These are phyloP conservation scores for Monosporozyma yasuniensis DNA, from an alignment of 805 yeast species.

Conservation along the genomic window DNA sequence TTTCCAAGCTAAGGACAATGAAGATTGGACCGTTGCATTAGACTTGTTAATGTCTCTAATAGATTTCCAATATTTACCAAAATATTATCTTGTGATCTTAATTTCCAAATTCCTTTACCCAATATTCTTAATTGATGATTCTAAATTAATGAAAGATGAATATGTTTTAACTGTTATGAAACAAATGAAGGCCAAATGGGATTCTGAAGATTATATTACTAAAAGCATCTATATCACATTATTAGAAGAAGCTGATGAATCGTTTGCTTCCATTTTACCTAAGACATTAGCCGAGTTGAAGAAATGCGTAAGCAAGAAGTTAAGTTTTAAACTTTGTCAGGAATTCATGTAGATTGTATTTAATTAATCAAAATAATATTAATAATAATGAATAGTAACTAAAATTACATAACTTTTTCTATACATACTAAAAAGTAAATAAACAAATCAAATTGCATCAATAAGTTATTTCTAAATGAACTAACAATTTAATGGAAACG, in stretches of 20 bases:
- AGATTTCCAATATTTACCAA: slow-evolving; percentile 25
- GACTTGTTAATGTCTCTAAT: slow-evolving; percentile 16
- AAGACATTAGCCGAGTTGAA: slow-evolving; percentile 11
- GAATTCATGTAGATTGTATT: slow-evolving; percentile 18
- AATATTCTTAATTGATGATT: slow-evolving; percentile 17
- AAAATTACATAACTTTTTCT: too few species aligned
- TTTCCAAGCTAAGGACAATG: slow-evolving; percentile 29
- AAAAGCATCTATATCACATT: background rate
- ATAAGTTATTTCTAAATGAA: background rate
- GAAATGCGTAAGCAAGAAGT: slow-evolving; percentile 14
- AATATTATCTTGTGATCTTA: slow-evolving; percentile 21
- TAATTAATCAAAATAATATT: background rate
- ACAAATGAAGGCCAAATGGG: slow-evolving; percentile 19
- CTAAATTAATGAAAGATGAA: slow-evolving; percentile 15
- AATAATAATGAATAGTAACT: background rate
- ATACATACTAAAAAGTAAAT: background rate
- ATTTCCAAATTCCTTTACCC: slow-evolving; percentile 24
- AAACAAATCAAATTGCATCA: background rate
- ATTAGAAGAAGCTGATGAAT: background rate
- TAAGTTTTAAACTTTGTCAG: slow-evolving; percentile 25
- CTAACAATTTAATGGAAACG: background rate
- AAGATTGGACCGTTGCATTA: slow-evolving; percentile 21
- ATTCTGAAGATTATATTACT: slow-evolving; percentile 8
- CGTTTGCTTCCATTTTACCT: slow-evolving; percentile 9
- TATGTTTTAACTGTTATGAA: slow-evolving; percentile 18